Evolutionary conservation across 2,329 filamentous ascomycete genomes (phyloP), one percentile per base, ranked within the genome.

Genomic region (Neobulgaria alba): DNA sequence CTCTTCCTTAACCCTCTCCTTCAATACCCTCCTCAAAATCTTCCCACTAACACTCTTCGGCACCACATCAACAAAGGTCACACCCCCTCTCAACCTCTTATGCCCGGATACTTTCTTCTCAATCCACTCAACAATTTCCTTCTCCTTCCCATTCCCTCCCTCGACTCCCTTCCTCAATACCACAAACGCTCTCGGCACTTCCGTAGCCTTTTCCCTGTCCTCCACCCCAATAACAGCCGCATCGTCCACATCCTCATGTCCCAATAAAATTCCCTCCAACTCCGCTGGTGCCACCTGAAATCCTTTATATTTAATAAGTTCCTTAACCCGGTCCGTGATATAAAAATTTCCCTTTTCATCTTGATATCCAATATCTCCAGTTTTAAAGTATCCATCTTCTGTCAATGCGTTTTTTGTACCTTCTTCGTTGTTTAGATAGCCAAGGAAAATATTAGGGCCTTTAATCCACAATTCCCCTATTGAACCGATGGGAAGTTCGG

Each of bases 361-460:
- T 54, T 85, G 76, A 49, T 85, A 79, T 3, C 86, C 85, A 18
- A 95, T 79, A 55, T 95, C 89, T 2, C 89, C 89, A 0, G 89
- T 95, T 62, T 82, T 89, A 71, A 94, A 95, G 67, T 79, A 95
- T 1, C 86, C 86, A 49, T 93, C 86, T 0, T 67, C 51, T 2
- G 82, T 84, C 46, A 92, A 77, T 0, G 82, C 79, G 33, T 85
- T 79, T 2, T 67, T 68, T 2, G 85, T 87, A 2, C 80, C 76
- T 47, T 82, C 74, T 0, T 77, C 73, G 42, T 84, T 83, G 55
- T 87, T 85, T 52, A 82, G 71, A 57, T 90, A 94, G 1, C 85
- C 87, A 51, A 75, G 69, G 64, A 89, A 89, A 14, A 90, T 67
- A 46, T 92, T 92, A 0, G 86, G 85, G 0, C 87, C 87, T 42